These are phyloP conservation scores for Penicillium corylophilum DNA, from an alignment of 2,329 filamentous ascomycete species.

Conservation along the genomic window DNA sequence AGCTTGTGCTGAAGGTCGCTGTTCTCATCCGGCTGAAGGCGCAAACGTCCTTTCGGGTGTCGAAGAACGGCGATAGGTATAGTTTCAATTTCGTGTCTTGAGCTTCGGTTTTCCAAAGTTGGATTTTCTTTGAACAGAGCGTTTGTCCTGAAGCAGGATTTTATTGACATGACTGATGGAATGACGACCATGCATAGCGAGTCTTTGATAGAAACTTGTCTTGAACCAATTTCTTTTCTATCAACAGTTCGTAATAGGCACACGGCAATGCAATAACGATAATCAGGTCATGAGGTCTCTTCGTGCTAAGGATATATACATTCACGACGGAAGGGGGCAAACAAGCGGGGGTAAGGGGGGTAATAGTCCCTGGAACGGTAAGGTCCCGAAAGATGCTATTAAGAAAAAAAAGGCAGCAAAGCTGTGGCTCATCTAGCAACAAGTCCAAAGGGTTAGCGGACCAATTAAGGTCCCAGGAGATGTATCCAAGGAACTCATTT, in stretches of 20 bases:
- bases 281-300: conserved; percentile 16
- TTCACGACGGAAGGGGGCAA: background rate
- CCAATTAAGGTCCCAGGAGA: background rate
- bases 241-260: background rate
- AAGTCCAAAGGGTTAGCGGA: background rate
- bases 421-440: background rate
- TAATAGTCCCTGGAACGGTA: background rate
- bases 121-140: background rate
- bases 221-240: background rate
- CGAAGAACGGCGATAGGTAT: background rate
- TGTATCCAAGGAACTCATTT: background rate
- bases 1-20: conserved; percentile 42
- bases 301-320: conserved; percentile 24
- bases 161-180: background rate
- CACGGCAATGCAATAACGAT: background rate
- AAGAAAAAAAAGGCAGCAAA: background rate
- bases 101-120: background rate
- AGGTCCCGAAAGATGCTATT: background rate
- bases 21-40: conserved; percentile 20
- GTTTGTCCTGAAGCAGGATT: background rate
- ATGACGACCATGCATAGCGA: background rate
- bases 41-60: background rate
- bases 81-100: background rate
- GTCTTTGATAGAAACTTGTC: background rate
- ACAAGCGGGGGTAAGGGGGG: background rate